Evolutionary conservation across 169 alveolate species (phyloP).

Genomic region (Perkinsus marinus): DNA sequence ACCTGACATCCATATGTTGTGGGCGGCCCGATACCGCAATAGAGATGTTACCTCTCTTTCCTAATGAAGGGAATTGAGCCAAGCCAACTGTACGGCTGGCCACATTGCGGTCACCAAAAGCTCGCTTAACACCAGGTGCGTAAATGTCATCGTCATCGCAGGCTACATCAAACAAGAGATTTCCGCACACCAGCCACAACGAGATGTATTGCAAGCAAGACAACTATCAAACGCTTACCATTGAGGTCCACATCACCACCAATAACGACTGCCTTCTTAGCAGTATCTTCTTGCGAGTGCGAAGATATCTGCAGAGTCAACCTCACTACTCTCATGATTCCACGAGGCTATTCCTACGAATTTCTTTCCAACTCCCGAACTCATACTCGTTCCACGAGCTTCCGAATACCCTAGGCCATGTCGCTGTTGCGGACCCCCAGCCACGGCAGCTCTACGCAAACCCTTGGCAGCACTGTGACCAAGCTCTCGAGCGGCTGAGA

Average conservation of each 20-base stretch:
- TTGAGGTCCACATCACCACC: neutral
- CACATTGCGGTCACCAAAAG: neutral
- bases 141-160: neutral
- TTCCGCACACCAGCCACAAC: neutral
- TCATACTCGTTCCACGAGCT: neutral
- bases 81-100: neutral
- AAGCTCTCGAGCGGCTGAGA: neutral
- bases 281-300: neutral
- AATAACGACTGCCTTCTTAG: neutral
- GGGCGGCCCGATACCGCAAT: neutral
- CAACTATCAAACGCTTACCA: neutral
- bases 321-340: neutral
- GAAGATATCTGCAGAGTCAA: neutral
- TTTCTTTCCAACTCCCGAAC: neutral
- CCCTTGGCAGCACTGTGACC: neutral
- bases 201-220: too few species aligned
- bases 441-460: neutral
- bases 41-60: neutral
- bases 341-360: neutral
- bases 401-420: neutral
- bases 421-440: neutral
- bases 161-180: neutral
- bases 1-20: neutral
- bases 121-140: neutral
- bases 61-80: neutral